These are phyloP conservation scores for Phaeophleospora eucalypticola DNA, from an alignment of 2,329 filamentous ascomycete species.

Conservation along the genomic window DNA sequence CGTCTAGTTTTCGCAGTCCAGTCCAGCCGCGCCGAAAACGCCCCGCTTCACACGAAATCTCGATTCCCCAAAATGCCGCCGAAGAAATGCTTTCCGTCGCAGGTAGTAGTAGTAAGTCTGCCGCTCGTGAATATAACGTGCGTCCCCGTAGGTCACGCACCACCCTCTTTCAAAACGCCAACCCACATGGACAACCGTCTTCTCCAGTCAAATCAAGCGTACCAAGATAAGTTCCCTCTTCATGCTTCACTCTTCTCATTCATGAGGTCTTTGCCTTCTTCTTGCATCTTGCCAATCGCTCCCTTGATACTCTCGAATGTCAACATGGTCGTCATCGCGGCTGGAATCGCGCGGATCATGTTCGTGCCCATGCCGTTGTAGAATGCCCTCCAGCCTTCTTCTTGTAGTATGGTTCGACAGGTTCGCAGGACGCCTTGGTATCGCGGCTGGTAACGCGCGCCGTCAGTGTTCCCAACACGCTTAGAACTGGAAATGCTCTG, in stretches of 20 bases:
- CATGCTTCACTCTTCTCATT: conserved; percentile 12
- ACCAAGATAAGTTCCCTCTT: too few relatives aligned
- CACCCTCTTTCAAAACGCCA: neutral
- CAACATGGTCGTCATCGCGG: conserved; percentile 94
- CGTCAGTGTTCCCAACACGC: conserved; percentile 43
- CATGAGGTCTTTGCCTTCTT: conserved; percentile 42
- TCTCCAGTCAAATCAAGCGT: neutral
- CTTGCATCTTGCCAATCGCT: conserved; percentile 50
- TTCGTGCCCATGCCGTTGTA: conserved; percentile 98
- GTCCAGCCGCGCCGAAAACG: neutral
- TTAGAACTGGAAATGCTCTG: conserved; percentile 33
- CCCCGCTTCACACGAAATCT: neutral
- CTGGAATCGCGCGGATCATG: conserved; percentile 91
- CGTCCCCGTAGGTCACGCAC: neutral
- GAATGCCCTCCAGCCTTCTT: conserved; percentile 95
- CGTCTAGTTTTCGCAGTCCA: too few relatives aligned
- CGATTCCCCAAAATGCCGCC: neutral
- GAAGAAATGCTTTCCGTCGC: conserved; percentile 1
- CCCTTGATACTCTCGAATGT: conserved; percentile 80
- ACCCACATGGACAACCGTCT: conserved; percentile 7
- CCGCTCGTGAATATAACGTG: conserved; percentile 5
- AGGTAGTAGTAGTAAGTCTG: conserved; percentile 2
- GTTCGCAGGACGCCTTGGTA: conserved; percentile 81
- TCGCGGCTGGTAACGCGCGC: conserved; percentile 51
- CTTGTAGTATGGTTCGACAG: conserved; percentile 75